Base-by-base conservation (phyloP, 164 flowering plant genomes). In the Magnolia officinalis region DNA sequence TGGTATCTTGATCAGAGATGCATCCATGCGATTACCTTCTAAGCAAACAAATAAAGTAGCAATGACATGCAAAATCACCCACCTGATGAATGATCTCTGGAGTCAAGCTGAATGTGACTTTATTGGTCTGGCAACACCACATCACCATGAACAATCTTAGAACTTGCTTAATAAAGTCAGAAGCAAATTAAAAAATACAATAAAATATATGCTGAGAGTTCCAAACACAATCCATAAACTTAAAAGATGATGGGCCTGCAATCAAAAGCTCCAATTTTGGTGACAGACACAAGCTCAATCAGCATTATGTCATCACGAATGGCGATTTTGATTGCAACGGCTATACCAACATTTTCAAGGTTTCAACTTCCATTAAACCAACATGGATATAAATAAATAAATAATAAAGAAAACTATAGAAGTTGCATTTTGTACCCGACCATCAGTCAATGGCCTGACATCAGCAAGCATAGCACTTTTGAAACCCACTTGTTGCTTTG, bases 1-100 rank as follows among this genome's bases (percentile, higher is more conserved):
- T 16, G 14, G 26, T 2, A 50, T 2, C 73, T 71, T 3, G 4
- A 49, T 19, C 74, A 72, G 49, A 37, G 45, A 37, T 37, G 45
- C 45, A 37, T 37, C 20, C 3, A 2, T 10, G 69, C 26, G 58
- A 61, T 72, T 8, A 64, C 16, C 18, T 16, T 16, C 61, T 9
- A 55, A 2, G 16, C 61, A 55, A 55, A 55, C 61, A 55, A 37
- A 37, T 37, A 37, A 37, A 55, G 61, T 55, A 16, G 61, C 18
- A 55, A 55, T 10, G 61, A 55, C 16, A 55, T 11, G 18, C 61
- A 55, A 14, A 63, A 63, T 69, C 50, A 7, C 82, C 81, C 80
- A 89, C 99, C 97, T 96, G 97, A 82, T 87, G 95, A 76, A 93
- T 93, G 76, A 93, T 86, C 86, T 96, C 98, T 51, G 97, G 94